phyloP scores from a whole-genome alignment of 352 stramenopile species.

The Globisporangium mamillatum region DNA sequence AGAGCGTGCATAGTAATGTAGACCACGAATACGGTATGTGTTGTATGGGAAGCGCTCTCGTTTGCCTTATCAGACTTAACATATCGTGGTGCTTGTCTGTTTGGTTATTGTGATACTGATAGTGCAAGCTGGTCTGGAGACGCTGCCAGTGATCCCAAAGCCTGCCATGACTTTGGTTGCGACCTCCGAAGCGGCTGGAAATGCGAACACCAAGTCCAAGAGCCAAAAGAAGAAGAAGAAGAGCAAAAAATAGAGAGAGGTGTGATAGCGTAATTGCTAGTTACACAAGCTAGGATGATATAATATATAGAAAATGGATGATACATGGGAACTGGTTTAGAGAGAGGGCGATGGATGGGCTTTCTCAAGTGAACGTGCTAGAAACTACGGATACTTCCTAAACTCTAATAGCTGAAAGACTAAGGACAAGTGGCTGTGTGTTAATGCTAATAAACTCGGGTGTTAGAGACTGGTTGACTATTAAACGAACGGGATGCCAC shows the following conservation, averaged over 20 bases:
- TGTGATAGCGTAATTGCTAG: background rate
- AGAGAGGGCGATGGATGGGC: background rate
- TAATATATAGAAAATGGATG: conserved; percentile 11
- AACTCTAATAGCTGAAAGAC: conserved; percentile 6
- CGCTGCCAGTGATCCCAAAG: conserved; percentile 26
- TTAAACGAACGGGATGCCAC: conserved; percentile 92
- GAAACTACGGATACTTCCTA: conserved; percentile 2
- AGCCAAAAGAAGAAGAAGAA: conserved; percentile 53
- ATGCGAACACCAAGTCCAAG: conserved; percentile 11
- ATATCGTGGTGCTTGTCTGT: background rate
- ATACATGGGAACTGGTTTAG: background rate
- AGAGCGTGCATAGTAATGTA: conserved; percentile 36
- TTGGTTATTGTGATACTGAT: conserved; percentile 19
- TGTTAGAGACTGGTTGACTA: background rate
- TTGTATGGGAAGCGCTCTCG: background rate
- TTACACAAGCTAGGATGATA: background rate
- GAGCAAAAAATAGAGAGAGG: conserved; percentile 26
- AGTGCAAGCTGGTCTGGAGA: conserved; percentile 44
- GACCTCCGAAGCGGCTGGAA: conserved; percentile 3
- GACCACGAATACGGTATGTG: conserved; percentile 48
- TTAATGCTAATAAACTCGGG: background rate
- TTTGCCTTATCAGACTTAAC: background rate
- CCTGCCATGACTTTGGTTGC: background rate
- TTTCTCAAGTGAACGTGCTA: background rate
- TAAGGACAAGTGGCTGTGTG: background rate